Evolutionary conservation across 495 filamentous ascomycete genomes (phyloP), one percentile per base, ranked within the genome.

Genomic region (Lepidopterella palustris): DNA sequence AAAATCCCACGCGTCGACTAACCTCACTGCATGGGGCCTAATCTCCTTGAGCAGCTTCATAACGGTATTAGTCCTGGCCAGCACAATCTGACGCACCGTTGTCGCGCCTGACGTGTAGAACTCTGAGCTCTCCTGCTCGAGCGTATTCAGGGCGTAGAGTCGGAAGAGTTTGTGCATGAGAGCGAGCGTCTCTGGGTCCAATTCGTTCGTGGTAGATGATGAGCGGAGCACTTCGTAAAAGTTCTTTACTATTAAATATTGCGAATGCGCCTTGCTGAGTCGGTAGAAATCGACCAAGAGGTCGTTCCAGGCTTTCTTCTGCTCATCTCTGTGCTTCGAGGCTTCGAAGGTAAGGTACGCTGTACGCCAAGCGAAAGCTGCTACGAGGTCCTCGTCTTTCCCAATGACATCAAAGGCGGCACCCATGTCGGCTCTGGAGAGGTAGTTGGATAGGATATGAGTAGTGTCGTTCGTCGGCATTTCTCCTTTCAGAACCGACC

Each of bases 241-340:
- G 74, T 84, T 85, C 73, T 83, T 86, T 28, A 87, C 83, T 0
- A 86, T 75, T 21, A 87, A 73, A 65, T 87, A 87, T 69, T 88
- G 84, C 5, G 82, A 84, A 66, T 87, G 84, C 6, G 85, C 84
- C 3, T 82, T 86, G 35, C 78, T 82, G 15, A 87, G 76, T 24
- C 85, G 81, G 79, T 83, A 87, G 77, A 88, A 87, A 72, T 88
- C 84, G 29, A 88, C 83, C 24, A 88, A 77, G 10, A 88, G 75
- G 61, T 78, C 81, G 71, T 87, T 88, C 85, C 85, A 88, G 15
- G 82, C 78, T 42, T 79, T 78, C 74, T 85, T 84, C 67, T 87
- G 82, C 54, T 80, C 80, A 61, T 87, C 85, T 24, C 85, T 80
- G 72, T 86, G 83, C 72, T 87, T 87, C 27, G 85, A 76, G 0